phyloP scores from a whole-genome alignment of 495 filamentous ascomycete genomes.

The Daldinia decipiens region DNA sequence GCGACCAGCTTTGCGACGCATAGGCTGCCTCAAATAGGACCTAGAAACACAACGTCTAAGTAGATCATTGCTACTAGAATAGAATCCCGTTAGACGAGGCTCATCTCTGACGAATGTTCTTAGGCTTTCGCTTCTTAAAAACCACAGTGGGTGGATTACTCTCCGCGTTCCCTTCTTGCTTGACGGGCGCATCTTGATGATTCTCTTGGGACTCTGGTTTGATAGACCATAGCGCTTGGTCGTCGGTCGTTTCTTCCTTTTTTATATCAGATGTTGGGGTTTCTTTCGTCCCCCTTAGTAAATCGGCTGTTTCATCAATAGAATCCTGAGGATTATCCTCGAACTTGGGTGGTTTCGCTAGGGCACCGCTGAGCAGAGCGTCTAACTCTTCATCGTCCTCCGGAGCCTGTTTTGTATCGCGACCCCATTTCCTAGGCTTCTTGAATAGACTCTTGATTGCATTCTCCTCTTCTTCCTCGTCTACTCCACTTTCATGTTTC shows the following conservation, averaged over 20 bases:
- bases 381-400: conserved; percentile 75
- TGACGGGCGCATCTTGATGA: conserved; percentile 41
- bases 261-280: conserved; percentile 42
- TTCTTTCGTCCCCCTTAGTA: conserved; percentile 54
- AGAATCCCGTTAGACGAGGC: background rate
- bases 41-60: background rate
- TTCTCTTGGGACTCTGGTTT: conserved; percentile 19
- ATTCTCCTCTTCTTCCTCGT: conserved; percentile 64
- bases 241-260: conserved; percentile 48
- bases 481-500: conserved; percentile 70
- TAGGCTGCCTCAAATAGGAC: background rate
- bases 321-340: conserved; percentile 29
- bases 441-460: conserved; percentile 66
- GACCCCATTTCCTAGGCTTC: conserved; percentile 77
- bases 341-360: conserved; percentile 46
- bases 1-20: background rate
- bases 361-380: conserved; percentile 67
- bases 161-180: conserved; percentile 53
- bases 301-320: conserved; percentile 47
- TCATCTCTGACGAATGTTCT: conserved; percentile 70
- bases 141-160: conserved; percentile 58
- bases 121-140: conserved; percentile 93
- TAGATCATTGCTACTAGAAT: background rate
- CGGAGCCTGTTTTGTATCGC: conserved; percentile 72
- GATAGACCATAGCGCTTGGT: conserved; percentile 12